Evolutionary conservation across 192 early-diverging fungal genomes (phyloP).

Genomic region (Rhizophagus sp.): DNA sequence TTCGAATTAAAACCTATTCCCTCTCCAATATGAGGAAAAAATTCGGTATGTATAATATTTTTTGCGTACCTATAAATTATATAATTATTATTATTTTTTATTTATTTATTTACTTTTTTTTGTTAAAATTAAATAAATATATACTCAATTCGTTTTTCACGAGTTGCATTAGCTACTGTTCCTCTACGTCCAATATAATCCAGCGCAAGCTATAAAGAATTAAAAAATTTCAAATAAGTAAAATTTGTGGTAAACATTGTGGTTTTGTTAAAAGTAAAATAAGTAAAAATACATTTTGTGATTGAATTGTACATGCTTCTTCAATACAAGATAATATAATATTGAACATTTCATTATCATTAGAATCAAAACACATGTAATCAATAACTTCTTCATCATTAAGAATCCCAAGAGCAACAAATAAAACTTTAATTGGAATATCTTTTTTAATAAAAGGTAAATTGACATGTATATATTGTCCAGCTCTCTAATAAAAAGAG

Average conservation of each 20-base stretch:
- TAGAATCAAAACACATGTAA: slow-evolving; percentile 94
- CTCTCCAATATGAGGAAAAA: slow-evolving; percentile 93
- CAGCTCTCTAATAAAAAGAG: slow-evolving; percentile 38
- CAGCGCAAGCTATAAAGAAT: not conserved
- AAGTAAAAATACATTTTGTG: slow-evolving; percentile 61
- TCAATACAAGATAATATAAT: slow-evolving; percentile 95
- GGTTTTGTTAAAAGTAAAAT: not conserved
- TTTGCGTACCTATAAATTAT: slow-evolving; percentile 61
- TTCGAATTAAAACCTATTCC: slow-evolving; percentile 78
- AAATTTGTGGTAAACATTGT: not conserved
- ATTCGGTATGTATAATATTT: slow-evolving; percentile 95
- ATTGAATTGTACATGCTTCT: slow-evolving; percentile 95
- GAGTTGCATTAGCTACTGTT: slow-evolving; percentile 72
- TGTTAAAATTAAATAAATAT: not conserved
- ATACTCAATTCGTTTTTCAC: slow-evolving; percentile 86
- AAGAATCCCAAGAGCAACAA: slow-evolving; percentile 91
- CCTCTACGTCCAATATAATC: slow-evolving; percentile 92
- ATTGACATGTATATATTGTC: slow-evolving; percentile 81
- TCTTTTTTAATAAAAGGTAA: slow-evolving; percentile 93
- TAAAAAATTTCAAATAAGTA: not conserved
- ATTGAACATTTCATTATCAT: slow-evolving; percentile 92
- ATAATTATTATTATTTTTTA: not conserved
- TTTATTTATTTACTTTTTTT: no score
- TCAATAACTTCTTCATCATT: slow-evolving; percentile 92
- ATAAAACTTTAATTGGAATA: slow-evolving; percentile 91